phyloP scores from a whole-genome alignment of 2,329 filamentous ascomycete species.

The Pseudogymnoascus sp. region DNA sequence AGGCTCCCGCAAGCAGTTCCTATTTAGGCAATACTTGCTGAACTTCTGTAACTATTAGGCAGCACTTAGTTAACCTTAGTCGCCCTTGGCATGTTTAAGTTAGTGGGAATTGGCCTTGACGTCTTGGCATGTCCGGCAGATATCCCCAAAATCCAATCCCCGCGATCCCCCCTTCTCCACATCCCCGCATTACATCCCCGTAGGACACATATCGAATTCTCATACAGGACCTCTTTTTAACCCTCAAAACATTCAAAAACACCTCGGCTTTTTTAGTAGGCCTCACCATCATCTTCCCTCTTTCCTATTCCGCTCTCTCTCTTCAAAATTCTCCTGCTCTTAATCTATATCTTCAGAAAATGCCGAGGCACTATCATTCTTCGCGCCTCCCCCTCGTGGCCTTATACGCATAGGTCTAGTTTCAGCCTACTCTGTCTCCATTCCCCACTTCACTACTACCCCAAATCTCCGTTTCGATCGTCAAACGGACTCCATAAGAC shows the following conservation, averaged over 20 bases:
- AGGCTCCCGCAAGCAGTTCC: constrained; percentile 3
- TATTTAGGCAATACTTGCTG: constrained; percentile 7
- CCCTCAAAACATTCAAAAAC: neutral
- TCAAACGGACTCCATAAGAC: neutral
- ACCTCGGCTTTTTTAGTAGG: neutral
- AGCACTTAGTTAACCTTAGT: neutral
- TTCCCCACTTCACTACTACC: neutral
- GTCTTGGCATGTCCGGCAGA: constrained; percentile 4
- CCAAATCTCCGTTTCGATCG: neutral
- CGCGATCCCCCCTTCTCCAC: neutral
- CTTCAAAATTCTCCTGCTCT: neutral
- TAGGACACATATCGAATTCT: neutral
- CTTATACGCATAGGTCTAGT: neutral
- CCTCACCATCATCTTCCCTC: neutral
- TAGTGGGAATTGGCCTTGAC: neutral
- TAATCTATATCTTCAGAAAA: neutral
- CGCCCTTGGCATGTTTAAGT: constrained; percentile 9
- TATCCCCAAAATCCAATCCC: neutral
- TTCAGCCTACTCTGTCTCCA: neutral
- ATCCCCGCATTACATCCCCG: neutral
- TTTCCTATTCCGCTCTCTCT: neutral
- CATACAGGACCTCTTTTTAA: neutral
- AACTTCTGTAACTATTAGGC: constrained; percentile 8
- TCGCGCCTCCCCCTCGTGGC: neutral
- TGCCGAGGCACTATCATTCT: neutral